Base-by-base conservation (phyloP, 2,329 filamentous ascomycete genomes). In the Fusarium subtropicale region DNA sequence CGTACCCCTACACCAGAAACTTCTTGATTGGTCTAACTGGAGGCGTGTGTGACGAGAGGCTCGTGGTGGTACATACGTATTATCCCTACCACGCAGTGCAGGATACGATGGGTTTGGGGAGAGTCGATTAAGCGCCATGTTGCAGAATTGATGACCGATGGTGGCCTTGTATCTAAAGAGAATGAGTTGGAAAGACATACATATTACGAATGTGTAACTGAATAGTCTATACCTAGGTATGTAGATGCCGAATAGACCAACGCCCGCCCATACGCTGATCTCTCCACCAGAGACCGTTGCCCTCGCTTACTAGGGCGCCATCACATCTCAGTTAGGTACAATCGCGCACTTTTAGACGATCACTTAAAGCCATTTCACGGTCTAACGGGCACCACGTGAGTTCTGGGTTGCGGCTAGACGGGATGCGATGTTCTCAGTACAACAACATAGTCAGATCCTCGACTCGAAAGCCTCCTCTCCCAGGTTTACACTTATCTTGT, bases 311-410 rank as follows among this genome's bases (percentile, higher is more conserved):
- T 33, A 58, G 39, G 39, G 53, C 47, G 47, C 56, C 59, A 58
- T 73, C 68, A 65, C 30, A 70, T 66, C 63, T 71, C 70, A 65
- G 51, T 51, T 68, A 68, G 72, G 63, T 42, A 66, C 71, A 60
- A 71, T 74, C 63, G 56, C 47, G 20, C 47, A 51, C 42, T 41
- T 44, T 47, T 50, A 34, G 47, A 50, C 56, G 64, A 69, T 73
- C 64, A 50, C 46, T 38, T 50, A 33, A 33, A 52, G 50, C 39
- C 31, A 57, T 47, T 51, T 53, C 50, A 41, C 62, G 53, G 66
- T 53, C 61, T 42, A 69, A 69, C 61, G 66, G 47, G 50, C 28
- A 69, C 66, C 67, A 69, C 66, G 67, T 69, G 66, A 69, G 50
- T 67, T 26, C 34, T 41, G 31, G 51, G 55, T 69, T 56, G 57